Evolutionary conservation across 73 alveolate species (phyloP), one percentile per base, ranked within the genome.

Genomic region (Uronychia binucleata): DNA sequence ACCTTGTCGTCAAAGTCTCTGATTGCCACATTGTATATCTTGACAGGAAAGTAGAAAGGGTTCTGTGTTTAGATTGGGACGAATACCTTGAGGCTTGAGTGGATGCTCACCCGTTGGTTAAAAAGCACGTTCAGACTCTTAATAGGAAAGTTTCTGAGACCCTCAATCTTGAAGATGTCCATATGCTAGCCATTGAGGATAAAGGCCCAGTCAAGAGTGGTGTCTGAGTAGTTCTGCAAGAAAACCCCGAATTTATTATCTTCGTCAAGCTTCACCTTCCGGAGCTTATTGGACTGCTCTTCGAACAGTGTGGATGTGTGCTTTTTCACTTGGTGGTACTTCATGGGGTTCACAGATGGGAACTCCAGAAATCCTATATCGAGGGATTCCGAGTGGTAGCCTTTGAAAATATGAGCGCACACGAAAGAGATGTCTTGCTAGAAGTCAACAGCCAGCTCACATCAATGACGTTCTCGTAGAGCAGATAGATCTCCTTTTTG

Each of bases 121-220:
- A 80, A 34, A n/a, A 0, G 13, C 0, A 90, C 31, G 28, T 29
- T 27, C 31, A 85, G 19, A 60, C 83, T 79, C 46, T 75, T 85
- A 26, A 26, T 8, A 1, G 95, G 95, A 82, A 90, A 90, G 32
- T 85, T 90, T 33, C 95, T 78, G 1, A 90, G 78, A 26, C 93
- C 92, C 57, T 90, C 95, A 74, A 84, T 78, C 34, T 75, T 90
- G 77, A 76, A 85, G 30, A 90, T 80, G 28, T 90, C 95, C 0
- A 90, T n/a, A 25, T 31, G n/a, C 19, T 28, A 31, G 25, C 77
- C 87, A 28, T 80, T 79, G 0, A 90, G 88, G 0, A 90, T 14
- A 26, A 90, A 60, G 25, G 83, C 59, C 95, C 95, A 90, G 58
- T 90, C 95, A 26, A 85, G 58, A 26, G 95, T 85, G 27, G 92